A percentile compares a stretch with the other conserved stretches of the same genome.
Evolutionary conservation across 208 protist species (phyloP).

Genomic region (Leishmania major): DNA sequence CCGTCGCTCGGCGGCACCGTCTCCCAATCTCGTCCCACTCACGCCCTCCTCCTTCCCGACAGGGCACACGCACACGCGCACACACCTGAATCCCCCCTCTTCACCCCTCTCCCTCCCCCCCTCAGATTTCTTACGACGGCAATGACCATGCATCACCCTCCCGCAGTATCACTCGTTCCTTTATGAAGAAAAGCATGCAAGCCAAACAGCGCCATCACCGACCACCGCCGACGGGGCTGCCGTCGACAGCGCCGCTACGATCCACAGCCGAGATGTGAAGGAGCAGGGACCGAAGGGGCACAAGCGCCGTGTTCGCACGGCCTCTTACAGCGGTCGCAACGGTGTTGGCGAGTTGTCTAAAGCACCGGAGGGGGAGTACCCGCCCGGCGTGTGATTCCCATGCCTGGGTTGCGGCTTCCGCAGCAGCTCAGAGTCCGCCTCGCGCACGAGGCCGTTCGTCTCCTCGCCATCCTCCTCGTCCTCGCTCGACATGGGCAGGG

Average conservation of each 20-base stretch:
- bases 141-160: background rate
- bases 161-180: background rate
- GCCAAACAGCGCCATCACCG: no score
- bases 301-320: background rate
- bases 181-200: background rate
- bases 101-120: no score
- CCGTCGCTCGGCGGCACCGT: background rate
- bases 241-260: no score
- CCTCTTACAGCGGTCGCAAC: constrained; percentile 3
- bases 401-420: background rate
- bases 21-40: background rate
- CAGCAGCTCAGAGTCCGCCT: background rate
- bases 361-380: background rate
- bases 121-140: background rate
- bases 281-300: background rate
- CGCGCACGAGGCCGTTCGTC: background rate
- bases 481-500: constrained; percentile 48
- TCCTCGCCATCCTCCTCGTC: constrained; percentile 21
- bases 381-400: constrained; percentile 2
- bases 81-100: no score
- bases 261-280: background rate
- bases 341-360: constrained; percentile 21
- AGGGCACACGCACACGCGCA: no score
- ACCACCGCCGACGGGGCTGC: no score
- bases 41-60: background rate